A percentile compares a stretch with the other conserved stretches of the same genome.
These are phyloP conservation scores for Tetraselmis chui DNA, from an alignment of 139 green algal genomes.

Conservation along the genomic window DNA sequence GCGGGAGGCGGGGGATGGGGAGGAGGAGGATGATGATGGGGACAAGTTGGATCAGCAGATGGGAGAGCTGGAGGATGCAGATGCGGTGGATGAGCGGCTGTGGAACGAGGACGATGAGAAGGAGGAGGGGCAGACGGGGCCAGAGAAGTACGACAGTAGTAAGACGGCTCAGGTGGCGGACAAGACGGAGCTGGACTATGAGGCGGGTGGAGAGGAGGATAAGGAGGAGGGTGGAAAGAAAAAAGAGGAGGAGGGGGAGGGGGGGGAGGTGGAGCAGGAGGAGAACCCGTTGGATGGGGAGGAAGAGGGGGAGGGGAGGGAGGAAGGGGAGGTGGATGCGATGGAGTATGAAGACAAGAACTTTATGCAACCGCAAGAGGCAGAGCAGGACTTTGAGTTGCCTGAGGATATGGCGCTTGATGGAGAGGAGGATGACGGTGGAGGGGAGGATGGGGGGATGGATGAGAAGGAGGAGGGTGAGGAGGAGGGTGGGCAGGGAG, in stretches of 20 bases:
- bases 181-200: constrained; percentile 68
- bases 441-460: constrained; percentile 33
- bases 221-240: constrained; percentile 33
- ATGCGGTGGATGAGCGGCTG: constrained; percentile 88
- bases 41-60: constrained; percentile 59
- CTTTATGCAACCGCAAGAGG: constrained; percentile 35
- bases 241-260: constrained; percentile 27
- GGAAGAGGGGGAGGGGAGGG: constrained; percentile 23
- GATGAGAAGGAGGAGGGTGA: constrained; percentile 15
- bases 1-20: constrained; percentile 45
- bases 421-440: constrained; percentile 33
- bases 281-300: constrained; percentile 13
- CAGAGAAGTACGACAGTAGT: constrained; percentile 58
- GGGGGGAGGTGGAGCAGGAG: constrained; percentile 14
- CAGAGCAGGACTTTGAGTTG: constrained; percentile 67
- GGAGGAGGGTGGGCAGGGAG: constrained; percentile 11
- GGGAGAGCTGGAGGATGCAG: constrained; percentile 47
- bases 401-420: constrained; percentile 82
- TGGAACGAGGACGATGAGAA: constrained; percentile 64
- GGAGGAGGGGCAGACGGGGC: constrained; percentile 32
- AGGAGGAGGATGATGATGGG: constrained; percentile 52
- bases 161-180: constrained; percentile 50
- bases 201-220: constrained; percentile 41
- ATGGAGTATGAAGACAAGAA: constrained; percentile 26
- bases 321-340: constrained; percentile 17